Percentiles rank a stretch among this genome's conserved stretches.
Evolutionary conservation across 345 rosid genomes (phyloP).

Genomic region (Geranium brycei): DNA sequence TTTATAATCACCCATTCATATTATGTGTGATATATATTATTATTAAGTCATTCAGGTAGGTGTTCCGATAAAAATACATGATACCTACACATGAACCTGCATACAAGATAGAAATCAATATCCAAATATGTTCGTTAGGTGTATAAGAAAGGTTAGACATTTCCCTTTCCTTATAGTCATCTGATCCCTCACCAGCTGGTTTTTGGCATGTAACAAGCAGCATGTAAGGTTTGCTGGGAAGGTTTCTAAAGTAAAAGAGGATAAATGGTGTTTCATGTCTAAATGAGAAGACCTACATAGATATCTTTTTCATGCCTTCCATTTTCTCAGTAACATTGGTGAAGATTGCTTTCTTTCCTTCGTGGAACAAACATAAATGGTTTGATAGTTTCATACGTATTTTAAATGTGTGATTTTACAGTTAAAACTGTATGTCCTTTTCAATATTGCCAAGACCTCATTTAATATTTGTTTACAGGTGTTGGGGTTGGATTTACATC

Average conservation of each 20-base stretch:
- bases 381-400: too few species aligned
- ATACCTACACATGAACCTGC: too few species aligned
- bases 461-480: slow-evolving; percentile 38
- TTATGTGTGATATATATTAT: too few species aligned
- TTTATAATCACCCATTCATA: too few species aligned
- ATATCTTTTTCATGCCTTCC: too few species aligned
- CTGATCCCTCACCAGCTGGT: too few species aligned
- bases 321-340: too few species aligned
- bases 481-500: slow-evolving; percentile 96
- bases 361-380: too few species aligned
- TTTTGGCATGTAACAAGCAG: not conserved
- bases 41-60: too few species aligned
- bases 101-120: too few species aligned
- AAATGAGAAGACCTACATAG: not conserved
- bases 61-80: too few species aligned
- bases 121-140: not conserved
- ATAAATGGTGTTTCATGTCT: not conserved
- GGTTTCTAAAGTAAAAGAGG: not conserved
- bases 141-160: not conserved
- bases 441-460: slow-evolving; percentile 12
- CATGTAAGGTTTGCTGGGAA: not conserved
- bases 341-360: not conserved
- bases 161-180: not conserved
- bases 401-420: not conserved
- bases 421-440: not conserved